Evolutionary conservation across 2,329 filamentous ascomycete species (phyloP).

Genomic region (Lachnellula suecica): DNA sequence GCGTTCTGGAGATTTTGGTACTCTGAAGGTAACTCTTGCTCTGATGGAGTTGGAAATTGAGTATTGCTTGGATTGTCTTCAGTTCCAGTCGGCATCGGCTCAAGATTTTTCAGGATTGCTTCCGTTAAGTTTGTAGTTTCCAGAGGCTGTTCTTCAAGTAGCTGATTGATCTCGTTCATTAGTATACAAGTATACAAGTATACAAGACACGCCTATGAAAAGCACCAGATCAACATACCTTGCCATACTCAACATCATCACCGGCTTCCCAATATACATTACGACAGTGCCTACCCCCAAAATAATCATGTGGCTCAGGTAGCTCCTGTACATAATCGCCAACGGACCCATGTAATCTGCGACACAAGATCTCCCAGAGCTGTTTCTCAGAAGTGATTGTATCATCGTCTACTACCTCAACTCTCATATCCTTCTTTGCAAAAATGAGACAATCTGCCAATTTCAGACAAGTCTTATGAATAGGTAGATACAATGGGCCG

Average conservation of each 20-base stretch:
- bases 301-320: background rate
- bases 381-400: background rate
- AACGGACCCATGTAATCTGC: background rate
- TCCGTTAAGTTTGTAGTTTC: background rate
- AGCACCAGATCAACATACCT: background rate
- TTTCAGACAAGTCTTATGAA: background rate
- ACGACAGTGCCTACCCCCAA: background rate
- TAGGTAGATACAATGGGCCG: background rate
- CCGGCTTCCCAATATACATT: background rate
- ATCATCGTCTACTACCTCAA: too few relatives aligned
- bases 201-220: too few relatives aligned
- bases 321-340: background rate
- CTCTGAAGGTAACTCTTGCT: background rate
- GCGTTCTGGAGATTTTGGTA: background rate
- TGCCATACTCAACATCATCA: background rate
- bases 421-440: background rate
- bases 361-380: background rate
- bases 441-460: background rate
- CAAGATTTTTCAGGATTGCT: background rate
- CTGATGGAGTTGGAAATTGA: background rate
- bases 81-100: background rate
- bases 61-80: too few relatives aligned
- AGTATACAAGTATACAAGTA: background rate
- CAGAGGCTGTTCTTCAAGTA: background rate
- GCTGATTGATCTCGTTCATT: background rate